Conservation (phyloP, 2,329 filamentous ascomycete species). For the Whalleya microplaca region DNA sequence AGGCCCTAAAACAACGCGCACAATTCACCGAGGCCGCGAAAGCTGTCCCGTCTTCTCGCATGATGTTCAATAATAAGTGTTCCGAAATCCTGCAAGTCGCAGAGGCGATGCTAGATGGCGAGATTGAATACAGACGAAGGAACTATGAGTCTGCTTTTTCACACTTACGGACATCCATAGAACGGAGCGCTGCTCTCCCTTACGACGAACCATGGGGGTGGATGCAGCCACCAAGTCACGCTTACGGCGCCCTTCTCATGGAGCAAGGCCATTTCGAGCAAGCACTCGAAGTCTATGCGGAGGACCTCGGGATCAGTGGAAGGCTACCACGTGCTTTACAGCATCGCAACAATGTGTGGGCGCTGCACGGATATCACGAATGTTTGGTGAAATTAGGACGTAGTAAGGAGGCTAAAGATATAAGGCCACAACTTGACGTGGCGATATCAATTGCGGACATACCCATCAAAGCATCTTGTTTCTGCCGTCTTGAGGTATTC, state of each 20-base stretch:
- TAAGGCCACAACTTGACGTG: slow-evolving; percentile 31
- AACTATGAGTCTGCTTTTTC: slow-evolving; percentile 63
- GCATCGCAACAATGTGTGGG: slow-evolving; percentile 77
- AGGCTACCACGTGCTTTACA: slow-evolving; percentile 65
- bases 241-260: slow-evolving; percentile 69
- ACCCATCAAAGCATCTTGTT: slow-evolving; percentile 42
- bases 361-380: slow-evolving; percentile 73
- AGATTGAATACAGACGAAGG: slow-evolving; percentile 69
- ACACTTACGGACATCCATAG: slow-evolving; percentile 60
- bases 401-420: slow-evolving; percentile 40
- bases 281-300: slow-evolving; percentile 60
- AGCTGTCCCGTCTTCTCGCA: slow-evolving; percentile 61
- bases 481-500: slow-evolving; percentile 33
- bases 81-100: slow-evolving; percentile 66
- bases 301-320: slow-evolving; percentile 63
- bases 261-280: slow-evolving; percentile 65
- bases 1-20: slow-evolving; percentile 56
- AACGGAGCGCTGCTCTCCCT: slow-evolving; percentile 63
- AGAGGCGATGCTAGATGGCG: slow-evolving; percentile 71
- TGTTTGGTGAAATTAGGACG: slow-evolving; percentile 62
- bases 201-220: slow-evolving; percentile 80
- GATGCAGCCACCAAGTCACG: slow-evolving; percentile 77
- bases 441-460: slow-evolving; percentile 35
- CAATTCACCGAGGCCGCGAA: slow-evolving; percentile 56
- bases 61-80: slow-evolving; percentile 71